Evolutionary conservation across 345 rosid species (phyloP).

Genomic region (Rubroshorea leprosula): DNA sequence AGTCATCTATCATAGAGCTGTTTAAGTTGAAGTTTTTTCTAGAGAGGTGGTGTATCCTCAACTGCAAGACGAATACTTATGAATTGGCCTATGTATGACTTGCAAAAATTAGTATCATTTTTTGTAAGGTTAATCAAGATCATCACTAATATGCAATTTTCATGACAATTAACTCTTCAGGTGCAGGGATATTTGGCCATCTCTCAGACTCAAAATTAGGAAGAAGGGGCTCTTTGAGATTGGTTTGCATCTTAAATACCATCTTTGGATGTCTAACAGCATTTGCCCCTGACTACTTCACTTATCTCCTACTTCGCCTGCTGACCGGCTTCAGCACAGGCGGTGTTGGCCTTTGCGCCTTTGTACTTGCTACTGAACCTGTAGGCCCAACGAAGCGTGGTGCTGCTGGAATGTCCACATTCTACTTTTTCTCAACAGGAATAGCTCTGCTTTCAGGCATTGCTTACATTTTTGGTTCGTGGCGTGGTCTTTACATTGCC

Average conservation of each 20-base stretch:
- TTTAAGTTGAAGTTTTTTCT: too few species aligned
- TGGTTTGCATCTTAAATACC: constrained; percentile 67
- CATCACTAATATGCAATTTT: too few species aligned
- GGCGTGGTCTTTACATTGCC: constrained; percentile 73
- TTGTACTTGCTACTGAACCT: constrained; percentile 88
- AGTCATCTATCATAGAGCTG: too few species aligned
- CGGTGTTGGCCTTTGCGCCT: constrained; percentile 84
- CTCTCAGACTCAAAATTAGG: constrained; percentile 85
- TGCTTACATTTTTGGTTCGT: constrained; percentile 59
- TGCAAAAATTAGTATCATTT: too few species aligned
- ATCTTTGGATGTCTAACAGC: constrained; percentile 73
- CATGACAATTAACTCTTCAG: too few species aligned
- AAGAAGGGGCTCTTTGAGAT: constrained; percentile 81
- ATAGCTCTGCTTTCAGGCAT: constrained; percentile 62
- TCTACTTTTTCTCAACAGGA: constrained; percentile 85
- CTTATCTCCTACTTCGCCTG: constrained; percentile 57
- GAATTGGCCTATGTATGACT: too few species aligned
- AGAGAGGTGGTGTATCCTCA: too few species aligned
- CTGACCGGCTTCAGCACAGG: constrained; percentile 92
- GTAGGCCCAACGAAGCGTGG: constrained; percentile 83
- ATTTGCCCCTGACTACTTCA: constrained; percentile 59
- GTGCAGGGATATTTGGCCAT: constrained; percentile 92
- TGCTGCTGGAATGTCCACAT: constrained; percentile 88
- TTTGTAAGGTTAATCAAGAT: too few species aligned
- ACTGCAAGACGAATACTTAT: too few species aligned